Evolutionary conservation across 2,329 filamentous ascomycete species (phyloP), one percentile per base, ranked within the genome.

Genomic region (Trichoderma endophyticum): DNA sequence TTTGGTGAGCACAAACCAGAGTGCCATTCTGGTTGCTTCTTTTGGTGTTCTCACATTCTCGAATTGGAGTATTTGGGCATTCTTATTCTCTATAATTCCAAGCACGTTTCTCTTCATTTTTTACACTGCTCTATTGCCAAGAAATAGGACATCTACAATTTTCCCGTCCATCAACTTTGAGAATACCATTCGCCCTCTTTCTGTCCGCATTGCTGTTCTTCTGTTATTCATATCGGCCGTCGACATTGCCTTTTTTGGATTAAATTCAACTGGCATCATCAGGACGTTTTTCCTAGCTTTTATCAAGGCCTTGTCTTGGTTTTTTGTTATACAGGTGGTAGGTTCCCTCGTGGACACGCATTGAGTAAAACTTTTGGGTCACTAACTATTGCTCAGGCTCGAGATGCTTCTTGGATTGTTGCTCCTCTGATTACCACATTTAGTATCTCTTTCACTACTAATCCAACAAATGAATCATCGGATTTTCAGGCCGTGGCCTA

Each of bases 271-370:
- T 3, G 56, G 74, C 0, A 6, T 77, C 11, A 39, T 72, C 3
- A 43, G 73, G 1, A 73, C 74, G 0, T 7, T 82, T 0, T 15
- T 73, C 0, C 51, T 81, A 2, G 81, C 78, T 0, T 26, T 78
- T 0, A 60, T 74, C 0, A 84, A 83, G 26, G 78, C 79, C 0
- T 71, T 76, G 0, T 75, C 77, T 2, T 85, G 82, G 82, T 81
- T 77, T 68, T 83, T 80, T 32, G 75, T 74, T 0, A 77, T 80
- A 3, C 76, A 78, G 57, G 73, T 77, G 8, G 81, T 84, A 74
- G 6, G 79, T 74, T 5, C 18, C 34, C 43, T 6, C 7, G 28
- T 4, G 28, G 4, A 7, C 57, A 24, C 14, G 15, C 57, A 24
- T 15, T 12, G 3, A 1, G 2, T 0, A 0, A 7, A 1, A 9